A percentile compares a stretch with the other conserved stretches of the same genome.
Evolutionary conservation across 2,329 filamentous ascomycete species (phyloP).

Genomic region (Alternaria metachromatica): DNA sequence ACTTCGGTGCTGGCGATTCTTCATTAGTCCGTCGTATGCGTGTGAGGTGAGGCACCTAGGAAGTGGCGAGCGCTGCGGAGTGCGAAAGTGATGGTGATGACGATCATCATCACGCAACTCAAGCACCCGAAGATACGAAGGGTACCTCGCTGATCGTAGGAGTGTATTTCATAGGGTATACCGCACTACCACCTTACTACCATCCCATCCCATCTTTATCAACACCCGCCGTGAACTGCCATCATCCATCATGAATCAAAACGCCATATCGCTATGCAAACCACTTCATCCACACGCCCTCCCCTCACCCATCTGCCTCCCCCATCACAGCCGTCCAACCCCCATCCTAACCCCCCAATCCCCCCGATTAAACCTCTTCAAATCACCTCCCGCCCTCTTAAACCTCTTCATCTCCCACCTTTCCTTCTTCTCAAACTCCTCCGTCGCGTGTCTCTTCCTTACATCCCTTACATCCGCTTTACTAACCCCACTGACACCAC

Average conservation of each 20-base stretch:
- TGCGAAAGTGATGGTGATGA: too few species aligned
- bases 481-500: conserved; percentile 15
- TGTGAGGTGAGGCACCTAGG: too few species aligned
- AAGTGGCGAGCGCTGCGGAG: too few species aligned
- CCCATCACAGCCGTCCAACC: conserved; percentile 32
- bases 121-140: too few species aligned
- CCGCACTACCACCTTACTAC: background rate
- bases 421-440: conserved; percentile 37
- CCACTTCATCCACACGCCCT: too few species aligned
- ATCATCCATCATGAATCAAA: background rate
- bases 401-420: conserved; percentile 46
- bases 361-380: conserved; percentile 46
- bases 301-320: too few species aligned
- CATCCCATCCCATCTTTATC: background rate
- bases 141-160: background rate
- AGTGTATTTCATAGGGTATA: background rate
- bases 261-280: background rate
- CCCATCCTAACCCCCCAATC: conserved; percentile 47
- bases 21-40: too few species aligned
- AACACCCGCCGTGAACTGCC: background rate
- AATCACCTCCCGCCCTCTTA: conserved; percentile 38
- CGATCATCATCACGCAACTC: too few species aligned
- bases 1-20: too few species aligned
- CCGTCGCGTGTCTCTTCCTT: conserved; percentile 34
- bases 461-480: conserved; percentile 20